Evolutionary conservation across 495 filamentous ascomycete species (phyloP), one percentile per base, ranked within the genome.

Genomic region (Xylaria castorea): DNA sequence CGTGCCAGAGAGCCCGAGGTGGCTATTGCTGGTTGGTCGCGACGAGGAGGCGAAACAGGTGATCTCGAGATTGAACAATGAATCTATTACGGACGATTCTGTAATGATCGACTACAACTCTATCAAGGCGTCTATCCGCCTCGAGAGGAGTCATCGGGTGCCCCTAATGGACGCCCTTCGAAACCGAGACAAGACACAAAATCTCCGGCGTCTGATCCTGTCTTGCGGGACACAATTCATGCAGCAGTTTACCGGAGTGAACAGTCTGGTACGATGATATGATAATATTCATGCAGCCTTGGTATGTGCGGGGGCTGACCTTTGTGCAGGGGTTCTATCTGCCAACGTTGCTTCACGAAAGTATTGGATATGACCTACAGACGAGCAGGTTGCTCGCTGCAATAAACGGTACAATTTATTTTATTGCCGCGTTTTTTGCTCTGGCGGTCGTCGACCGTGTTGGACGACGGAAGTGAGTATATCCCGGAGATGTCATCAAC

Each of bases 1-100:
- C 18, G 75, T 82, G 5, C 80, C 81, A 0, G 82, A 83, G 30
- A 81, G 81, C 5, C 81, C 81, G 34, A 72, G 81, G 12, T 83
- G 81, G 81, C 50, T 81, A 8, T 8, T 80, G 55, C 48, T 75
- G 12, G 71, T 64, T 1, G 74, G 74, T 1, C 67, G 64, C 16
- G 77, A 82, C 7, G 74, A 72, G 5, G 66, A 75, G 9, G 83
- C 82, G n/a, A 72, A 80, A 9, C 62, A 71, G 9, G 80, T 83
- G 0, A 73, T 85, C 2, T 75, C 81, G 30, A 74, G 75, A 42
- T 70, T 85, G 20, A 79, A 80, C 58, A 66, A 42, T 20, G 64
- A 72, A 5, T 30, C 71, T 18, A 46, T 67, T 12, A 44, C 73
- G 1, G 68, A 67, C 61, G 70, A 60, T 40, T 63, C 48, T 8